Conservation (phyloP, 371 early-diverging fungal species). For the Mortierella sp. region DNA sequence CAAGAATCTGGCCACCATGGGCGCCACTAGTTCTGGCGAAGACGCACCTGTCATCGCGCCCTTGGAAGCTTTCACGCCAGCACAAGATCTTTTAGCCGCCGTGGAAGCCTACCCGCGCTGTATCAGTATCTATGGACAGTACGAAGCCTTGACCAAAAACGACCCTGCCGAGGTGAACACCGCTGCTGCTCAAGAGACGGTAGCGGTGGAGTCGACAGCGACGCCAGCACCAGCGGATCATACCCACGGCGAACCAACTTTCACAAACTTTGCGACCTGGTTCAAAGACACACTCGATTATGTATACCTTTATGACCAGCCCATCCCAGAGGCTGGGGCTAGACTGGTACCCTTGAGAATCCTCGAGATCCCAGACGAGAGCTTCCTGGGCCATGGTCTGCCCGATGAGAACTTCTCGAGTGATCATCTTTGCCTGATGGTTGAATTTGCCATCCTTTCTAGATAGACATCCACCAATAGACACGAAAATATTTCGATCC, state of each 20-base stretch:
- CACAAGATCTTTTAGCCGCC: conserved; percentile 20
- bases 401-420: conserved; percentile 68
- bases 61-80: conserved; percentile 47
- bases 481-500: no score
- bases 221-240: conserved; percentile 9
- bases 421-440: conserved; percentile 66
- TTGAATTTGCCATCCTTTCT: conserved; percentile 51
- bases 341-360: conserved; percentile 40
- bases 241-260: conserved; percentile 62
- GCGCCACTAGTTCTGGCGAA: conserved; percentile 13
- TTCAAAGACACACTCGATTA: conserved; percentile 70
- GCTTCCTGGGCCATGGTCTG: conserved; percentile 59
- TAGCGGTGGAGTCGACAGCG: conserved; percentile 31
- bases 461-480: not conserved
- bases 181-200: conserved; percentile 9
- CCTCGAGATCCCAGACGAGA: conserved; percentile 57
- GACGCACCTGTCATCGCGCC: conserved; percentile 45
- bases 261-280: conserved; percentile 62
- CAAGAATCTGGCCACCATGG: conserved; percentile 19
- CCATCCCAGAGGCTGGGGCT: conserved; percentile 24
- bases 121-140: conserved; percentile 51
- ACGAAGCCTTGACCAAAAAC: conserved; percentile 34
- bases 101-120: conserved; percentile 39
- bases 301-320: conserved; percentile 54
- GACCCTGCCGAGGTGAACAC: conserved; percentile 17